Evolutionary conservation across 2,329 filamentous ascomycete genomes (phyloP).

Genomic region (Colletotrichum liriopes): DNA sequence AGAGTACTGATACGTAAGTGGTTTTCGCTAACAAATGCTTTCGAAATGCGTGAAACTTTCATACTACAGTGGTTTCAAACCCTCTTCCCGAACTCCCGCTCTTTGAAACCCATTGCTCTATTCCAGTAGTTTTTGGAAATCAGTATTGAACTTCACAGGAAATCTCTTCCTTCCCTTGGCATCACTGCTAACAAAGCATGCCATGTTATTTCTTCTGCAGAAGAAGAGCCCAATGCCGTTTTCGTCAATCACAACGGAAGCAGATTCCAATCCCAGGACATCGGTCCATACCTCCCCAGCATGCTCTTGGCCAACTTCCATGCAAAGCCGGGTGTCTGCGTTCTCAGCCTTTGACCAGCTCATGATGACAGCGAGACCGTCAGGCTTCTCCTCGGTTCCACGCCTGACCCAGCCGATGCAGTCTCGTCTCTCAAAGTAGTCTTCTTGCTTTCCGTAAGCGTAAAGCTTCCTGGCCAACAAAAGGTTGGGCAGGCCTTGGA

Average conservation of each 20-base stretch:
- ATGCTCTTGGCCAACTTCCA: slow-evolving; percentile 31
- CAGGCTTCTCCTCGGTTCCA: slow-evolving; percentile 24
- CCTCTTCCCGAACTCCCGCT: neutral
- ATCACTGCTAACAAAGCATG: slow-evolving; percentile 30
- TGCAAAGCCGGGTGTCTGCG: slow-evolving; percentile 24
- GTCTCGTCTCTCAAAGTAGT: slow-evolving; percentile 30
- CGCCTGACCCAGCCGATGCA: slow-evolving; percentile 37
- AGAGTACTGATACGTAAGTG: neutral
- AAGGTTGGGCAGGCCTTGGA: slow-evolving; percentile 23
- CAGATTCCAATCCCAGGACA: slow-evolving; percentile 12
- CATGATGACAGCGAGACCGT: slow-evolving; percentile 32
- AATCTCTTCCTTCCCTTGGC: slow-evolving; percentile 35
- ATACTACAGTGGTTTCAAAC: neutral
- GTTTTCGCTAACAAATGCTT: neutral
- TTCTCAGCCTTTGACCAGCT: slow-evolving; percentile 24
- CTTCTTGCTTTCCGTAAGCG: slow-evolving; percentile 28
- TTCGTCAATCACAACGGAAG: slow-evolving; percentile 23
- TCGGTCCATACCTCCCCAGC: slow-evolving; percentile 32
- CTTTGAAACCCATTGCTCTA: neutral
- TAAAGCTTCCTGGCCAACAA: slow-evolving; percentile 31
- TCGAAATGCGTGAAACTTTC: neutral
- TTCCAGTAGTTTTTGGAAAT: slow-evolving; percentile 13
- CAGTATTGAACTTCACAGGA: slow-evolving; percentile 25
- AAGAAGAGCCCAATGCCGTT: slow-evolving; percentile 24
- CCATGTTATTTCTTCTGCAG: slow-evolving; percentile 24